Evolutionary conservation across 495 filamentous ascomycete genomes (phyloP), one percentile per base, ranked within the genome.

Genomic region (Neurospora terricola): DNA sequence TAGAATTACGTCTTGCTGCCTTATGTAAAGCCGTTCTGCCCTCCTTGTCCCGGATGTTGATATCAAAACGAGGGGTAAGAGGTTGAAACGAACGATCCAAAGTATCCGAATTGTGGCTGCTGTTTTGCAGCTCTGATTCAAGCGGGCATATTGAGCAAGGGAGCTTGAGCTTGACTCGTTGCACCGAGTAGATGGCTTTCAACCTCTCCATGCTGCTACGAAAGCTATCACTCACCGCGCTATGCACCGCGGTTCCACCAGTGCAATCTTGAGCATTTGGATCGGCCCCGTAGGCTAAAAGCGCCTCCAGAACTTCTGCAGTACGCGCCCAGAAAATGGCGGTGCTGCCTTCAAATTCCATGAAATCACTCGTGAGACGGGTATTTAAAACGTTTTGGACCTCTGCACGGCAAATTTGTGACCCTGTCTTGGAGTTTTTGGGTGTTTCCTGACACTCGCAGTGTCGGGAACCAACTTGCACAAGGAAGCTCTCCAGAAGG

Each of bases 21-120:
- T 0, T 0, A 16, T 0, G 1, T 3, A 45, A n/a, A 45, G 42
- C 18, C 4, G 42, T 45, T 4, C 7, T 1, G 5, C 42, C 42
- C 1, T 9, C 0, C 7, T n/a, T n/a, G 18, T 45, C 7, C 18
- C 1, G 16, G 45, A 23, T 12, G 2, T 54, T 54, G 1, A 54
- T 54, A 27, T 27, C 9, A 12, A 54, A 54, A 0, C 21, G n/a
- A 23, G n/a, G 45, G 10, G 21, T 0, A 23, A 54, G 45, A 0
- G 21, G 10, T 8, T n/a, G 18, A n/a, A n/a, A 2, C 6, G 10
- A 9, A 7, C 9, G 0, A 54, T 54, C 21, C 21, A 10, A 1
- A 12, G 2, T 0, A 45, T 7, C 45, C 0, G n/a, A 0, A 4
- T 3, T 21, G 3, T 21, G n/a, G 18, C 6, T 21, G 21, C 45